These are phyloP conservation scores for Amanita thiersii DNA, from an alignment of 768 basidiomycete species.

Conservation along the genomic window DNA sequence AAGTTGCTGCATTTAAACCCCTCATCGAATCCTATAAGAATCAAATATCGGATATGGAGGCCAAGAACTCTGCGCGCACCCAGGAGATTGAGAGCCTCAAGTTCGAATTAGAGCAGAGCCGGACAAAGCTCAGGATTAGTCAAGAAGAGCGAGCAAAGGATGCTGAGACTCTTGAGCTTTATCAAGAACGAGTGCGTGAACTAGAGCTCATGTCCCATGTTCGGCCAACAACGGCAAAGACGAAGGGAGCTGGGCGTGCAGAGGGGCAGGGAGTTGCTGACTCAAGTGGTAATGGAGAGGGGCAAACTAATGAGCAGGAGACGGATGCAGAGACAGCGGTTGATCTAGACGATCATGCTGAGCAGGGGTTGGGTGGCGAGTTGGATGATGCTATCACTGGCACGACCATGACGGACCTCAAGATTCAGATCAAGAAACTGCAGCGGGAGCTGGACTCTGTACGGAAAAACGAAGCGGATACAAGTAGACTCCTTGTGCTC, in stretches of 20 bases:
- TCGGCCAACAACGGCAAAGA: constrained; percentile 24
- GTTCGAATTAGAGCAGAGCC: constrained; percentile 71
- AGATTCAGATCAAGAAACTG: constrained; percentile 77
- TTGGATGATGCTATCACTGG: constrained; percentile 81
- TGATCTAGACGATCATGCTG: constrained; percentile 33
- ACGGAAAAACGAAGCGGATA: constrained; percentile 67
- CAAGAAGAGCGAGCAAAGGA: constrained; percentile 69
- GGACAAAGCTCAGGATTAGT: constrained; percentile 59
- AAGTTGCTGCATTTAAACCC: constrained; percentile 78
- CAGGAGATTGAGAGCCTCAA: constrained; percentile 68
- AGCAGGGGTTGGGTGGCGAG: constrained; percentile 71
- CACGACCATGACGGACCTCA: constrained; percentile 87
- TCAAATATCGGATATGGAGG: constrained; percentile 77
- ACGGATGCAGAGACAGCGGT: constrained; percentile 19
- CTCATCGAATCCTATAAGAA: constrained; percentile 89
- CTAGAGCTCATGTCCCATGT: constrained; percentile 61
- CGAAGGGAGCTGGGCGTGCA: constrained; percentile 19
- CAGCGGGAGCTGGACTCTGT: constrained; percentile 74
- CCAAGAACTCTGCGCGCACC: constrained; percentile 52
- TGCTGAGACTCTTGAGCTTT: constrained; percentile 78
- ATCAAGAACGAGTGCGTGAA: constrained; percentile 87
- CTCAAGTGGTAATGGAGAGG: neutral
- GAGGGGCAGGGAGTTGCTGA: neutral
- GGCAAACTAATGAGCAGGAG: constrained; percentile 9
- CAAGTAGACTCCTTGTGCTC: constrained; percentile 72